phyloP scores from a whole-genome alignment of 768 basidiomycete genomes.

The Trametes punicea region DNA sequence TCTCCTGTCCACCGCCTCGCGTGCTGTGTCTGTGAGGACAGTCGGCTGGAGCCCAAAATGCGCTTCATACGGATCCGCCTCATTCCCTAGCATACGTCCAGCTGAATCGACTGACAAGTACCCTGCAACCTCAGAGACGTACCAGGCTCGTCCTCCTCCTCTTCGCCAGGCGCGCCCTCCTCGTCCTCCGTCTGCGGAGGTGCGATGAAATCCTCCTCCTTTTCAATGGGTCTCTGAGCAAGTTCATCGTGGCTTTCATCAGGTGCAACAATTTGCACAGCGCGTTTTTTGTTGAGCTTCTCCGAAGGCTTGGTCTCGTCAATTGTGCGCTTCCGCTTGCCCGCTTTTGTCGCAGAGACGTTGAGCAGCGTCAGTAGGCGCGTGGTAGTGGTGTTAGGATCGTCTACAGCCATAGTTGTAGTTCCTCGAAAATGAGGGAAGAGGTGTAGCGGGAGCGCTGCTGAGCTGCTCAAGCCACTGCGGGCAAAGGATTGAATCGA shows the following conservation, averaged over 20 bases:
- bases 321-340: constrained; percentile 47
- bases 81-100: constrained; percentile 12
- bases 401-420: constrained; percentile 26
- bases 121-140: neutral
- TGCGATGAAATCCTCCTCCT: neutral
- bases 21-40: constrained; percentile 46
- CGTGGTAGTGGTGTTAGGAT: constrained; percentile 60
- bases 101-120: neutral
- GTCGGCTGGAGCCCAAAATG: constrained; percentile 69
- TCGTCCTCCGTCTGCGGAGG: constrained; percentile 20
- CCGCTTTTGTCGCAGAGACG: constrained; percentile 74
- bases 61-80: constrained; percentile 54
- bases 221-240: constrained; percentile 16
- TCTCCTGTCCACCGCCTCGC: constrained; percentile 49
- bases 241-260: constrained; percentile 7
- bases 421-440: too few species aligned
- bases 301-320: constrained; percentile 36
- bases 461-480: neutral
- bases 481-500: neutral
- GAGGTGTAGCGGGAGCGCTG: neutral
- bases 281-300: constrained; percentile 71
- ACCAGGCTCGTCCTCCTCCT: constrained; percentile 21
- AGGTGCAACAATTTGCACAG: constrained; percentile 26
- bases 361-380: constrained; percentile 86
- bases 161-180: constrained; percentile 13